Evolutionary conservation across 192 early-diverging fungal genomes (phyloP).

Genomic region (Pilaira anomala): DNA sequence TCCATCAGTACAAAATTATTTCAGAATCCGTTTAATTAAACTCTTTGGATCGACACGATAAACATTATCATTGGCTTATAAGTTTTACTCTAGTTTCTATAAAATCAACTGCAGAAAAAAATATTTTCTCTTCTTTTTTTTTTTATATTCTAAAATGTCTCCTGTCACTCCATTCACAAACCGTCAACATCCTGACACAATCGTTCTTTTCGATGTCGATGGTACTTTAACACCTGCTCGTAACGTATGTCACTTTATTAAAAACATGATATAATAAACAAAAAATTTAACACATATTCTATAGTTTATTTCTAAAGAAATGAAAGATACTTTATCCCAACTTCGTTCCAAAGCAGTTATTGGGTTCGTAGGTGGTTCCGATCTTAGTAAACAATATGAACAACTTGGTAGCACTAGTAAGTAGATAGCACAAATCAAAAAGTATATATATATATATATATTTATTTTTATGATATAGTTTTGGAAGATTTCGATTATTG

Average conservation of each 20-base stretch:
- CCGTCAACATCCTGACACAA: constrained; percentile 72
- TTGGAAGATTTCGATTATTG: constrained; percentile 89
- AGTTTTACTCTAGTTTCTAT: background rate
- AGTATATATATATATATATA: background rate
- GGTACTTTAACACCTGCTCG: constrained; percentile 96
- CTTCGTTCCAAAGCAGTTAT: constrained; percentile 88
- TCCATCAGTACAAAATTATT: no score
- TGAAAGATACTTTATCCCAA: constrained; percentile 69
- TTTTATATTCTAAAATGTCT: constrained; percentile 20
- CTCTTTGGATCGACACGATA: constrained; percentile 20
- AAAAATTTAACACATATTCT: background rate
- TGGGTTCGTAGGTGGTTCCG: constrained; percentile 97
- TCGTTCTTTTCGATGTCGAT: constrained; percentile 96
- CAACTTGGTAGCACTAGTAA: constrained; percentile 85
- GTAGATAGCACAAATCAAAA: constrained; percentile 1
- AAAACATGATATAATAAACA: background rate
- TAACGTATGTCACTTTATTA: constrained; percentile 61
- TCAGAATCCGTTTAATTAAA: no score
- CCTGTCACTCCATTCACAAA: constrained; percentile 40
- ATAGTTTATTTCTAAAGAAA: constrained; percentile 74
- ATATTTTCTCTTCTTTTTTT: background rate
- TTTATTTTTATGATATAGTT: constrained; percentile 47
- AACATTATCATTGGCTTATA: constrained; percentile 7
- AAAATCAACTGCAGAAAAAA: background rate
- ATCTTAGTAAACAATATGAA: constrained; percentile 91